Base-by-base conservation (phyloP, 164 flowering plant species). In the Protea cynaroides region DNA sequence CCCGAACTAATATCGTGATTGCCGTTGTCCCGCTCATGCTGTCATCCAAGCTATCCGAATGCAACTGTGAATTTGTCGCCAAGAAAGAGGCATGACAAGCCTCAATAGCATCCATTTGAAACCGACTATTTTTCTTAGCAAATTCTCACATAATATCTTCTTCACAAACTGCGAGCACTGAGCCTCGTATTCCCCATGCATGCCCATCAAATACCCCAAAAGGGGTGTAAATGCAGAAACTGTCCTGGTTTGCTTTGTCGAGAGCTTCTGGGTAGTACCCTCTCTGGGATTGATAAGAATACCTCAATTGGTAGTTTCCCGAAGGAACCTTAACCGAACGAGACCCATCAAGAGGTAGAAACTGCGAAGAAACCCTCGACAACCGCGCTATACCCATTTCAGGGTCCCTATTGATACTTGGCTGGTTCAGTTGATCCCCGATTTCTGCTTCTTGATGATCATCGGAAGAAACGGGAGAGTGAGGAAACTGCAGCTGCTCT, bases 181-280 rank as follows among this genome's bases (percentile, higher is more conserved):
- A 25, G 96, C 89, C 17, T 97, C 97, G 65, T 63, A 84, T 72
- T 94, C 97, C 11, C 98, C 98, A 74, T 94, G 98, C 98, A 74
- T 94, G 98, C 46, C 98, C 98, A 76, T 94, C 98, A 67, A 94
- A 94, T 8, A 94, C 98, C 29, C 98, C 98, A 73, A 90, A 89
- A 8, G 97, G 96, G 8, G 90, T 84, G 78, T 90, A 91, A 71
- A 93, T 90, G 73, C 94, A 87, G 57, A 86, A 90, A 74, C 98
- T 90, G 64, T 93, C 98, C 65, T 93, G 98, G 72, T 93, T 93
- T 64, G 95, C 96, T 71, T 93, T 93, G 76, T 90, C 95, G 23
- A 90, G 81, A 52, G 96, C 95, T 74, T 93, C 98, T 22, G 98
- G 98, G 62, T 93, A 93, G 63, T 82, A 93, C 44, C 98, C 98